Base-by-base conservation (phyloP, 805 yeast genomes). In the Sungouiella thailandica region DNA sequence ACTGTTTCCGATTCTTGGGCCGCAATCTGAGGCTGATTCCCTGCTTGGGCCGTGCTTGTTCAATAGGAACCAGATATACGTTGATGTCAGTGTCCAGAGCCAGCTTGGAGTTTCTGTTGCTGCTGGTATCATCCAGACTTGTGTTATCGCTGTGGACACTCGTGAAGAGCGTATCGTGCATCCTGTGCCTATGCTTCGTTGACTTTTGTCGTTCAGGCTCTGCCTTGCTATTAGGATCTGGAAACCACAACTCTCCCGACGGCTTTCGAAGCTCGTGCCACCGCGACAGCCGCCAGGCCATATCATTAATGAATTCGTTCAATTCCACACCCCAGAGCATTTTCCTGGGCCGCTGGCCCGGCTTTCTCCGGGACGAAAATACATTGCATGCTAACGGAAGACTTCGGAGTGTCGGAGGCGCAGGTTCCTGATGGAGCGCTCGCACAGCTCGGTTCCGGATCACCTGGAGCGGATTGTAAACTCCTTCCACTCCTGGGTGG, bases 381-480 rank as follows among this genome's bases (percentile, higher is more conserved):
- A 75, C 80, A 39, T 77, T 71, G 5, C 84, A 79, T 2, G 87
- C 79, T n/a, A 75, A 55, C 10, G 84, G 83, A 5, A 78, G 53
- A 7, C 72, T 64, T 35, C 71, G 68, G 18, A 71, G 55, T 1
- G 69, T 55, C 9, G 72, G 49, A 3, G 65, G 61, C 2, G 75
- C 70, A 23, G 62, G 60, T 36, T 73, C 75, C 32, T 67, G 68
- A 46, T 72, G 61, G 46, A 71, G 72, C 37, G 70, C 68, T 34
- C 84, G 56, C 3, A 80, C 52, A 44, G 67, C 68, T 37, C 95
- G 67, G 56, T 86, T 82, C 36, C 96, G 62, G 17, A 87, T 76
- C n/a, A 80, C 71, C 56, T 85, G 95, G 28, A 87, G 60, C 3
- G 96, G 96, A 51, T 87, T 87, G 62, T 80, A 87, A 3, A 74